Conservation (phyloP, 768 basidiomycete species). For the Tephrocybe sp. region DNA sequence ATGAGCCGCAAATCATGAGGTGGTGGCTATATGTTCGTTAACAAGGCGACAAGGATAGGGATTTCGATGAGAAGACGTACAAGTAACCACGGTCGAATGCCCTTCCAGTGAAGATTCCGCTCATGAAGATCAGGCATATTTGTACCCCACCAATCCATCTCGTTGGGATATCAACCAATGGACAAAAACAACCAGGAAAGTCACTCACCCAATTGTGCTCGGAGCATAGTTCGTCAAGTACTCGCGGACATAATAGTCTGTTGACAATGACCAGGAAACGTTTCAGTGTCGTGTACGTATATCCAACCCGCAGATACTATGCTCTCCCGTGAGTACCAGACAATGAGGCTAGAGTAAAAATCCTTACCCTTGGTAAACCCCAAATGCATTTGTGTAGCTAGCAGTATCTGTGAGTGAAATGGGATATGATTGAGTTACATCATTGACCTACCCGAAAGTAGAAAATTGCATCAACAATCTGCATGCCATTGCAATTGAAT, state of each 20-base stretch:
- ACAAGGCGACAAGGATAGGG: not conserved
- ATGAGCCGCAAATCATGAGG: slow-evolving; percentile 16
- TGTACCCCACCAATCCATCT: slow-evolving; percentile 27
- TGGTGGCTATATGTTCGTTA: slow-evolving; percentile 9
- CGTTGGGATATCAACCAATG: not conserved
- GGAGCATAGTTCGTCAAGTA: slow-evolving; percentile 20
- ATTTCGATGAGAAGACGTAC: slow-evolving; percentile 9
- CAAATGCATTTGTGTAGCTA: slow-evolving; percentile 18
- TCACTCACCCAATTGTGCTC: slow-evolving; percentile 18
- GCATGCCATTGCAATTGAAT: not conserved
- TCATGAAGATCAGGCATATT: slow-evolving; percentile 30
- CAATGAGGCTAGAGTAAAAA: not conserved
- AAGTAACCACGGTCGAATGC: slow-evolving; percentile 29
- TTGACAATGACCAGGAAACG: not conserved
- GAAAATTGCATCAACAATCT: slow-evolving; percentile 15
- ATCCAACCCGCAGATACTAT: too few species aligned
- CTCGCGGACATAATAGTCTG: slow-evolving; percentile 21
- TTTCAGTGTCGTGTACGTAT: too few species aligned
- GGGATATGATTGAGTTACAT: not conserved
- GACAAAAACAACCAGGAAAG: not conserved
- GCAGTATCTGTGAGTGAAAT: not conserved
- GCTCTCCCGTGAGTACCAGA: too few species aligned
- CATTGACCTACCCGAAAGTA: slow-evolving; percentile 16
- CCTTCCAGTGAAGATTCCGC: slow-evolving; percentile 24
- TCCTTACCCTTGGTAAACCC: slow-evolving; percentile 21